Base-by-base conservation (phyloP, 768 basidiomycete species). In the Leccinum truebloodii region DNA sequence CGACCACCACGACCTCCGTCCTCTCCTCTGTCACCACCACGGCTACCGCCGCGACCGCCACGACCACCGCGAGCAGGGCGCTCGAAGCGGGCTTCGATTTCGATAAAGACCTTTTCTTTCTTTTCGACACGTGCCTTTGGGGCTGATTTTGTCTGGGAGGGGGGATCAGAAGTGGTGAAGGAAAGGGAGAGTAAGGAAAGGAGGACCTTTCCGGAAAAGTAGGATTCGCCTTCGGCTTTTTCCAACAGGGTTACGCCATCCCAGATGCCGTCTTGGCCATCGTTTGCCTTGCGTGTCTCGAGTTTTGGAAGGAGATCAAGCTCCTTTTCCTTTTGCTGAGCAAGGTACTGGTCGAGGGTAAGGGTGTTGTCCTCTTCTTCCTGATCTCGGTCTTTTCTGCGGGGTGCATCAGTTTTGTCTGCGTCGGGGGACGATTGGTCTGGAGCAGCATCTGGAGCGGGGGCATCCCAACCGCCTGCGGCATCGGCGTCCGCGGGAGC, bases 331-430 rank as follows among this genome's bases (percentile, higher is more conserved):
- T 84, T 86, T 75, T 89, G 80, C 77, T 93, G 86, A 66, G 93
- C 90, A 62, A 91, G 81, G 80, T 95, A 98, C 73, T 98, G 89
- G 54, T 97, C 95, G 71, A 95, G 83, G 46, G 95, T 95, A 70
- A 97, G 84, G 49, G 92, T 94, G 77, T 94, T 92, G 76, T 95
- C 94, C 73, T 94, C 92, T 71, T 95, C 93, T 67, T 95, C 94
- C 20, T 76, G 79, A 70, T 91, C 88, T 18, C 81, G 78, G 57
- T 87, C 84, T 66, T 76, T 82, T 61, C 74, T 67, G 71, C 77
- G 77, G 6, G 74, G 63, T 51, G 75, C 59, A 18, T 81, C 79
- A 35, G 73, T 73, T 55, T 76, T 75, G 8, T 75, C 72, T 6
- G 66, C 81, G 71, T 67, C 75, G 59, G 72, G 44, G 16, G 44